Evolutionary conservation across 495 filamentous ascomycete genomes (phyloP).

Genomic region (Stereocaulon alpinum): DNA sequence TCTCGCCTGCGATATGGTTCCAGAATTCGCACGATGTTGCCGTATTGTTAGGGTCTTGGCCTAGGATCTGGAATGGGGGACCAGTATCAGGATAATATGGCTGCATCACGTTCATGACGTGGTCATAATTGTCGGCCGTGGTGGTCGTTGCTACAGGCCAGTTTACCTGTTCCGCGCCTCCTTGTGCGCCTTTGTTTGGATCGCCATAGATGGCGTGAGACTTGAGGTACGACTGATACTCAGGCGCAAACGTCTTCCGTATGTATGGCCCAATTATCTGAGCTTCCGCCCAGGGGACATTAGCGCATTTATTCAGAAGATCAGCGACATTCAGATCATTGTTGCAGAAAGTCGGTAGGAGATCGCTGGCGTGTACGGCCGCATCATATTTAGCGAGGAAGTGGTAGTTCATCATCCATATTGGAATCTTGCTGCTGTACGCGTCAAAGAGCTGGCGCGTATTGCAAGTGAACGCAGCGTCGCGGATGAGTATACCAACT

Average conservation of each 20-base stretch:
- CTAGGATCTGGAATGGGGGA: background rate
- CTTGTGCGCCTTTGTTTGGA: conserved; percentile 24
- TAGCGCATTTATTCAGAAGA: background rate
- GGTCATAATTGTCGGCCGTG: background rate
- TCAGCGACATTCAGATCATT: conserved; percentile 13
- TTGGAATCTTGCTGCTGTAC: conserved; percentile 18
- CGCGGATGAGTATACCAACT: conserved; percentile 24
- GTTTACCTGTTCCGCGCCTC: background rate
- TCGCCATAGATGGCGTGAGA: conserved; percentile 28
- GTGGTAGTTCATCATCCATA: conserved; percentile 29
- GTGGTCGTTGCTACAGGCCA: background rate
- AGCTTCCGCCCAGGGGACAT: background rate
- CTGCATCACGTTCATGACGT: background rate
- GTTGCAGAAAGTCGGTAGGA: conserved; percentile 30
- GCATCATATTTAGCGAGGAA: conserved; percentile 18
- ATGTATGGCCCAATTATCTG: background rate
- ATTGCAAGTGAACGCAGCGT: conserved; percentile 31
- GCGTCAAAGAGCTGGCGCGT: conserved; percentile 28
- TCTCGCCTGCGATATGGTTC: background rate
- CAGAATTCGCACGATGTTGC: background rate
- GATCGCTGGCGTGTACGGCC: conserved; percentile 26
- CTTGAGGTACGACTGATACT: conserved; percentile 29
- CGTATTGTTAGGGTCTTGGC: background rate
- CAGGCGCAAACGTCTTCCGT: background rate
- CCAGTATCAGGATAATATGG: background rate